Evolutionary conservation across 1,284 basidiomycete genomes (phyloP).

Genomic region (Cryptococcus floricola): DNA sequence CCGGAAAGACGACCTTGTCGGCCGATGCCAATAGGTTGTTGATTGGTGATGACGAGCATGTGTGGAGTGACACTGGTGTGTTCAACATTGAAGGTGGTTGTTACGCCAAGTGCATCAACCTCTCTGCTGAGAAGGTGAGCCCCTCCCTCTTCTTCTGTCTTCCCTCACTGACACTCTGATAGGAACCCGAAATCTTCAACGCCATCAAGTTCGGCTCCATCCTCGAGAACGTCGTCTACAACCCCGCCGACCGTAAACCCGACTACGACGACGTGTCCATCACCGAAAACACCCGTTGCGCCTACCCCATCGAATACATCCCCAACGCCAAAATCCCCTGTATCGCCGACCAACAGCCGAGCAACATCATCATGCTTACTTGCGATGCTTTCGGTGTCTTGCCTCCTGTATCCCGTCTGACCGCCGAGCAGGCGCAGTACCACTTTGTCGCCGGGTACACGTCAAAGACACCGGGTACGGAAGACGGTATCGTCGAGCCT

Average conservation of each 20-base stretch:
- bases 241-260: slow-evolving; percentile 75
- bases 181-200: slow-evolving; percentile 96
- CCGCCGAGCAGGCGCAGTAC: slow-evolving; percentile 93
- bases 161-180: slow-evolving; percentile 5
- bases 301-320: slow-evolving; percentile 96
- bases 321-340: slow-evolving; percentile 93
- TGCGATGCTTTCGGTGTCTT: slow-evolving; percentile 98
- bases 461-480: slow-evolving; percentile 82
- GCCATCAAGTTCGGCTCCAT: slow-evolving; percentile 95
- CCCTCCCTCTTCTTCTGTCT: not conserved
- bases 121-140: slow-evolving; percentile 71
- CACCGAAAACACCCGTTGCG: slow-evolving; percentile 98
- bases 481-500: slow-evolving; percentile 96
- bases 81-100: slow-evolving; percentile 99
- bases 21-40: slow-evolving; percentile 86
- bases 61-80: slow-evolving; percentile 95
- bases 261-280: slow-evolving; percentile 97
- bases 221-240: slow-evolving; percentile 98
- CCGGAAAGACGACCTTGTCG: slow-evolving; percentile 95
- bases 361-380: slow-evolving; percentile 92
- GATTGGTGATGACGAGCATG: slow-evolving; percentile 97
- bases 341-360: slow-evolving; percentile 72
- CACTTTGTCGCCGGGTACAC: slow-evolving; percentile 97
- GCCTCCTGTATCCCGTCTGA: slow-evolving; percentile 89
- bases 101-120: slow-evolving; percentile 98